These are phyloP conservation scores for Saccharomycopsis guyanensis DNA, from an alignment of 805 yeast genomes.

Conservation along the genomic window DNA sequence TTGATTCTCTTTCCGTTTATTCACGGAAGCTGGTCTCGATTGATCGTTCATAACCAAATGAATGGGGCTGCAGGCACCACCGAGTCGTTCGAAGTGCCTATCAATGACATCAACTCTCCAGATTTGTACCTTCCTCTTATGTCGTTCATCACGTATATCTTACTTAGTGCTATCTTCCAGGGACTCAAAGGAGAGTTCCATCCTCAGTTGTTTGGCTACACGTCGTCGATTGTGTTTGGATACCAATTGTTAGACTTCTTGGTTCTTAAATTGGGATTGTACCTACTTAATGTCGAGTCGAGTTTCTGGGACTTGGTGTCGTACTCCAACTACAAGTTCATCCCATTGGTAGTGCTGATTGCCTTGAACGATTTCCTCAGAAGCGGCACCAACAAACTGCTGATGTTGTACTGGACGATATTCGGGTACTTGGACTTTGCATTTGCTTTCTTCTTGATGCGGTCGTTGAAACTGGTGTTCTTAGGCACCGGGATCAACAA, in stretches of 20 bases:
- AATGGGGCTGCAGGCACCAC: constrained; percentile 23
- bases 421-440: constrained; percentile 21
- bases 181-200: constrained; percentile 88
- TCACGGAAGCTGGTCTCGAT: constrained; percentile 76
- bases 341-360: constrained; percentile 59
- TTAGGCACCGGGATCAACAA: constrained; percentile 20
- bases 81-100: constrained; percentile 59
- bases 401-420: constrained; percentile 12
- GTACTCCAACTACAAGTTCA: constrained; percentile 91
- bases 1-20: constrained; percentile 81
- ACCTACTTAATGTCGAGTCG: constrained; percentile 62
- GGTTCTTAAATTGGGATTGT: constrained; percentile 74
- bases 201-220: constrained; percentile 83
- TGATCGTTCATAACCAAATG: constrained; percentile 29
- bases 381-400: neutral
- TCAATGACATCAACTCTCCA: constrained; percentile 87
- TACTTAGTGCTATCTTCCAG: constrained; percentile 74
- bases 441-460: constrained; percentile 21
- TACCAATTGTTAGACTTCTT: constrained; percentile 70
- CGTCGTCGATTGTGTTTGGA: constrained; percentile 80
- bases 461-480: constrained; percentile 19
- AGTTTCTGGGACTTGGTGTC: constrained; percentile 79
- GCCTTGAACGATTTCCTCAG: constrained; percentile 23
- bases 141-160: constrained; percentile 83
- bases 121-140: constrained; percentile 92